Evolutionary conservation across 139 green algal genomes (phyloP).

Genomic region (Medakamo hakoo): DNA sequence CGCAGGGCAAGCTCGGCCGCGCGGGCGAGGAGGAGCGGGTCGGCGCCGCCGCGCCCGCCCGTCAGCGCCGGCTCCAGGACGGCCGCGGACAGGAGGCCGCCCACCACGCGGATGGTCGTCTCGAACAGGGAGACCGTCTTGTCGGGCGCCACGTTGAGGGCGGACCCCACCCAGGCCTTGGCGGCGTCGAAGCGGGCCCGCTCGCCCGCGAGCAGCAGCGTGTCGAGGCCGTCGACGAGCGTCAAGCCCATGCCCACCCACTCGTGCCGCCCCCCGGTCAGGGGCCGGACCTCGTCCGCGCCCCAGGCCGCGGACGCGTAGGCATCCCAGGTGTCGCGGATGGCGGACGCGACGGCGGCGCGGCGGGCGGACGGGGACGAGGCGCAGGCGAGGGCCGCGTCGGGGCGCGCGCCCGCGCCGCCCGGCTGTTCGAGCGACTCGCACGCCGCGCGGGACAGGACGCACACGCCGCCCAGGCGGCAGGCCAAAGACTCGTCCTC

Average conservation of each 20-base stretch:
- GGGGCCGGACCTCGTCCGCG: constrained; percentile 51
- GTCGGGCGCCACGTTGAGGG: constrained; percentile 4
- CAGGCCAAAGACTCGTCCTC: constrained; percentile 40
- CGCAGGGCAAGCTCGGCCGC: constrained; percentile 24
- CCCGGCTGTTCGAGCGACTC: too few species aligned
- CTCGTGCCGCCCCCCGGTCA: constrained; percentile 14
- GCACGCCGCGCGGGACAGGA: constrained; percentile 18
- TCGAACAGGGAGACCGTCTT: constrained; percentile 69
- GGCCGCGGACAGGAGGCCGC: constrained; percentile 66
- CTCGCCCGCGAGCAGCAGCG: constrained; percentile 49
- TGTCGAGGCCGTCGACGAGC: constrained; percentile 67
- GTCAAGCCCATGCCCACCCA: constrained; percentile 58
- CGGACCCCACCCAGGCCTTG: constrained; percentile 1
- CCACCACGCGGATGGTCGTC: constrained; percentile 83
- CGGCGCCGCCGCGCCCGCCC: constrained; percentile 1
- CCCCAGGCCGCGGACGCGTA: constrained; percentile 59
- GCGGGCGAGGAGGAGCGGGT: constrained; percentile 11
- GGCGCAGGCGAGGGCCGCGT: constrained; percentile 29
- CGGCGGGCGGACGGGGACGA: constrained; percentile 16
- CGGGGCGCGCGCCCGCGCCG: background rate
- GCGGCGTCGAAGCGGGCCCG: constrained; percentile 24
- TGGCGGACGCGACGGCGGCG: constrained; percentile 24
- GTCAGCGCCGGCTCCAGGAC: constrained; percentile 25
- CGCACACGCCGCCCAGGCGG: constrained; percentile 38
- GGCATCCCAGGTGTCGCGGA: constrained; percentile 40